These are phyloP conservation scores for Aureoboletus auriporus DNA, from an alignment of 768 basidiomycete genomes.

Conservation along the genomic window DNA sequence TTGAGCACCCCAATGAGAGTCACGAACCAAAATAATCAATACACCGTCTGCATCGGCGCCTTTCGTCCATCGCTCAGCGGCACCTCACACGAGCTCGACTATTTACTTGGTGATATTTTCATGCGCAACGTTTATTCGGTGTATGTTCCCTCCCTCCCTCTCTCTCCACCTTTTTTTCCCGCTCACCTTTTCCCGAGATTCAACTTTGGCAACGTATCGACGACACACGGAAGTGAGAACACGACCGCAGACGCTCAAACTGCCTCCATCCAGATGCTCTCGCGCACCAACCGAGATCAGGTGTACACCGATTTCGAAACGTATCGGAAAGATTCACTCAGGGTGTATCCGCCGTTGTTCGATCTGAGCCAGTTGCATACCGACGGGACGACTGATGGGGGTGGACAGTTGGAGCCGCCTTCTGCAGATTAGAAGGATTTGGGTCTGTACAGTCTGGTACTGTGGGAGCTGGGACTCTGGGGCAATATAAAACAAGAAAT, in stretches of 20 bases:
- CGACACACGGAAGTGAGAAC: neutral
- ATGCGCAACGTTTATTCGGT: constrained; percentile 45
- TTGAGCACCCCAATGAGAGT: constrained; percentile 31
- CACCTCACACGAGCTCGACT: constrained; percentile 30
- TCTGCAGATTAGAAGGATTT: neutral
- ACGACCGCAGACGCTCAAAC: constrained; percentile 12
- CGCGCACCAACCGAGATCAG: constrained; percentile 32
- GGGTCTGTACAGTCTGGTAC: neutral
- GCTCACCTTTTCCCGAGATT: constrained; percentile 24
- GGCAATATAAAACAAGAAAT: too few species aligned
- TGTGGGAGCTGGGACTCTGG: neutral
- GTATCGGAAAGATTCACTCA: constrained; percentile 11
- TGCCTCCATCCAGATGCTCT: constrained; percentile 40
- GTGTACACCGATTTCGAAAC: constrained; percentile 29
- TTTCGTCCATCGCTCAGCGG: constrained; percentile 29
- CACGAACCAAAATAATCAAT: constrained; percentile 25
- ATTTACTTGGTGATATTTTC: constrained; percentile 41
- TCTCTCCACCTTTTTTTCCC: neutral
- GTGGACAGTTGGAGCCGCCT: constrained; percentile 16
- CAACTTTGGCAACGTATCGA: constrained; percentile 38
- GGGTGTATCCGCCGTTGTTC: constrained; percentile 19
- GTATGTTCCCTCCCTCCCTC: constrained; percentile 20
- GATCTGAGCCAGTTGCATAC: constrained; percentile 16
- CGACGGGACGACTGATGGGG: constrained; percentile 20
- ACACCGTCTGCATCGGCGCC: constrained; percentile 37